These are phyloP conservation scores for Strobilomyces echinocephalus DNA, from an alignment of 768 basidiomycete genomes.

Conservation along the genomic window DNA sequence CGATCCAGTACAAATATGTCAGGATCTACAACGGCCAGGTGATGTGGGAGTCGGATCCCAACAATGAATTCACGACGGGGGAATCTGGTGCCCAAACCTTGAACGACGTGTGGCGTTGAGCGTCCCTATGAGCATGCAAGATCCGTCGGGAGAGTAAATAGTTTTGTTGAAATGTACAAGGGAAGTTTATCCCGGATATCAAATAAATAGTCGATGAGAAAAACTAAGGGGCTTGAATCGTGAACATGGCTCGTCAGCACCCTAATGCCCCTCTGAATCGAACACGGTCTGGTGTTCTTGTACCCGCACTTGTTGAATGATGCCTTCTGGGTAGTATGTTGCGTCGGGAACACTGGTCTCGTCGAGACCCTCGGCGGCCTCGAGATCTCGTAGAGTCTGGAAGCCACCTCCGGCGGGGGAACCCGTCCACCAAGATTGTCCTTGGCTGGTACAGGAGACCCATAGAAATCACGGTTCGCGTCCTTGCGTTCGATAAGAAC, in stretches of 20 bases:
- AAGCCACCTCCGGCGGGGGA: constrained; percentile 96
- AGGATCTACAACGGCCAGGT: constrained; percentile 49
- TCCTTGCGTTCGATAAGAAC: constrained; percentile 93
- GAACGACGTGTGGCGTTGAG: constrained; percentile 43
- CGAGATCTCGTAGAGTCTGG: constrained; percentile 89
- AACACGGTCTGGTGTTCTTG: constrained; percentile 58
- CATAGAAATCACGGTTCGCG: constrained; percentile 95
- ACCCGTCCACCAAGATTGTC: constrained; percentile 93
- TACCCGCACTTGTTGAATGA: constrained; percentile 53
- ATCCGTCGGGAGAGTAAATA: not conserved
- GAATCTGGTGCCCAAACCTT: constrained; percentile 34
- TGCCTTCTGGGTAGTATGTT: constrained; percentile 70
- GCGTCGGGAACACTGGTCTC: constrained; percentile 74
- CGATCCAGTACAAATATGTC: constrained; percentile 70
- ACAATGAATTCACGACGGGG: constrained; percentile 49
- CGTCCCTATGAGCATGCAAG: not conserved
- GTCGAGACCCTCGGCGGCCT: constrained; percentile 91
- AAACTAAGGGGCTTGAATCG: not conserved
- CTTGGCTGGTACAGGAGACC: constrained; percentile 79
- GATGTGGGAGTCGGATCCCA: constrained; percentile 71
- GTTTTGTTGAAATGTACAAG: constrained; percentile 2
- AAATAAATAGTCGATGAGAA: not conserved
- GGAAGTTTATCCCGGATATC: constrained; percentile 11
- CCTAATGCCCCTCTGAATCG: constrained; percentile 56
- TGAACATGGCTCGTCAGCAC: not conserved